phyloP scores from a whole-genome alignment of 768 basidiomycete genomes.

The Kwoniella dejecticola region DNA sequence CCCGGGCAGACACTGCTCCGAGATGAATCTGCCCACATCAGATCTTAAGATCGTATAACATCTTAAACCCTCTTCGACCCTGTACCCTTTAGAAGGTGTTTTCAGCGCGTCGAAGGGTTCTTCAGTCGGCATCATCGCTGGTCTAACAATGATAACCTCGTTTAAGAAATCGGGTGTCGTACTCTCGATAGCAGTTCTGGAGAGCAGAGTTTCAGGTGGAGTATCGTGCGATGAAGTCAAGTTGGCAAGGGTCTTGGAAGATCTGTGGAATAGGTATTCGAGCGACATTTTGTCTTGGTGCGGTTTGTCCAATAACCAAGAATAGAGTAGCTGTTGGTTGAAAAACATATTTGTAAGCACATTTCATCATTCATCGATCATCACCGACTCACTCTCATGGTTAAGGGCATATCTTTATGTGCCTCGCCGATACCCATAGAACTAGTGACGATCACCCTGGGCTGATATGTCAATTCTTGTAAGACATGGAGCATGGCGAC shows the following conservation, averaged over 20 bases:
- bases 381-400: slow-evolving; percentile 19
- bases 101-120: background rate
- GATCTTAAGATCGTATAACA: slow-evolving; percentile 20
- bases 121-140: slow-evolving; percentile 21
- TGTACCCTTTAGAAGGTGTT: background rate
- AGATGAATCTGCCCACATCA: slow-evolving; percentile 28
- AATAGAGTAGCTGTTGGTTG: slow-evolving; percentile 28
- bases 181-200: background rate
- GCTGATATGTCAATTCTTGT: background rate
- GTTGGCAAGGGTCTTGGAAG: background rate
- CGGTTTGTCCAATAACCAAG: slow-evolving; percentile 20
- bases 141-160: slow-evolving; percentile 28
- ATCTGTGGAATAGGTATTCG: slow-evolving; percentile 25
- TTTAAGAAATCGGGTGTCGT: slow-evolving; percentile 16
- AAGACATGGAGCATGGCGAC: slow-evolving; percentile 21
- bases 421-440: slow-evolving; percentile 34
- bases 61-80: slow-evolving; percentile 13
- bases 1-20: slow-evolving; percentile 19
- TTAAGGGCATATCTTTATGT: slow-evolving; percentile 26
- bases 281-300: slow-evolving; percentile 29
- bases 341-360: background rate
- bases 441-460: slow-evolving; percentile 19
- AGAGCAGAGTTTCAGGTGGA: slow-evolving; percentile 5
- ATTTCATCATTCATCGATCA: background rate
- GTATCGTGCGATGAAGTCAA: background rate